Conservation (phyloP, 768 basidiomycete species). For the Suillus occidentalis region DNA sequence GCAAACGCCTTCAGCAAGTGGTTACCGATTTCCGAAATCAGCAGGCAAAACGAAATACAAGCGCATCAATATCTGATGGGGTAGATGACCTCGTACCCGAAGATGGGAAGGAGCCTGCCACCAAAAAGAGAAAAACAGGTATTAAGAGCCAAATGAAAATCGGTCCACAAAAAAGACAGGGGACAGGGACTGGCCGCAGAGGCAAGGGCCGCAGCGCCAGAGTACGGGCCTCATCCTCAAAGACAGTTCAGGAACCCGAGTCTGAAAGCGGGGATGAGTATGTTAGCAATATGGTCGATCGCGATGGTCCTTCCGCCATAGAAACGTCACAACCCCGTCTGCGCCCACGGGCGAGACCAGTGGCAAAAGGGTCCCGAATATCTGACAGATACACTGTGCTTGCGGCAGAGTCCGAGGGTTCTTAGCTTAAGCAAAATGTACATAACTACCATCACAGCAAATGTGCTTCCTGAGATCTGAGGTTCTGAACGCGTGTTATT, state of each 20-base stretch:
- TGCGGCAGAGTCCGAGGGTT: constrained; percentile 4
- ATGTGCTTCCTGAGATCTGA: neutral
- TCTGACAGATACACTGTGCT: constrained; percentile 6
- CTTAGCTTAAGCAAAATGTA: constrained; percentile 4
- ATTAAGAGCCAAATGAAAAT: constrained; percentile 13
- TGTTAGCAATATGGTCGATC: constrained; percentile 13
- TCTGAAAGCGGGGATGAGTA: constrained; percentile 23
- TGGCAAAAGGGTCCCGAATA: constrained; percentile 8
- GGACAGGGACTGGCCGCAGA: constrained; percentile 2
- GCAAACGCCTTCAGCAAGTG: constrained; percentile 85
- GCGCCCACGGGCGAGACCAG: constrained; percentile 44
- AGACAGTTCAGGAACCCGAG: constrained; percentile 6
- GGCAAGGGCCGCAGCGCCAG: neutral
- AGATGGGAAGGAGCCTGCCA: constrained; percentile 25
- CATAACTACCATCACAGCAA: neutral
- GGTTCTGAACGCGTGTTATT: neutral
- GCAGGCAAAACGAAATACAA: constrained; percentile 21
- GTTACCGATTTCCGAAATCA: constrained; percentile 75
- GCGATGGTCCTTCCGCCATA: neutral
- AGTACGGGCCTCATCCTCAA: neutral
- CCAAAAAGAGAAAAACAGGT: constrained; percentile 33
- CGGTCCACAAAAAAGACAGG: neutral
- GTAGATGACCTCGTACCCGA: constrained; percentile 28
- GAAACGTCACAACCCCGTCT: constrained; percentile 29
- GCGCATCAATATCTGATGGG: constrained; percentile 14